Evolutionary conservation across 768 basidiomycete genomes (phyloP).

Genomic region (Kwoniella mangroviensis): DNA sequence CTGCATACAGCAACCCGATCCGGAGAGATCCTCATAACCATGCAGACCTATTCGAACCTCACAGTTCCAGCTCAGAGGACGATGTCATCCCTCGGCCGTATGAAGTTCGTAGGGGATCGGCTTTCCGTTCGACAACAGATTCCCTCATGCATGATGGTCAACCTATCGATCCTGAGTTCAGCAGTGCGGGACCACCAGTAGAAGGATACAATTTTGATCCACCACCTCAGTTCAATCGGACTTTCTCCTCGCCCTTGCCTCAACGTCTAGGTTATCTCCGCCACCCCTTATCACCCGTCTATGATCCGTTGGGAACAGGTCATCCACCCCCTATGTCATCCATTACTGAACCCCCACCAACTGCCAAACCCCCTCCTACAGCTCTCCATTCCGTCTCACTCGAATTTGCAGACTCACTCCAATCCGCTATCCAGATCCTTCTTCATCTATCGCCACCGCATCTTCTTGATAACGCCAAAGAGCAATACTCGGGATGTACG

Average conservation of each 20-base stretch:
- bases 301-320: conserved; percentile 18
- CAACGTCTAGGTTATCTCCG: conserved; percentile 75
- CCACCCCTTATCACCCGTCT: conserved; percentile 63
- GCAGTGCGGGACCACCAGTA: conserved; percentile 14
- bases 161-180: conserved; percentile 31
- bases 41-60: conserved; percentile 21
- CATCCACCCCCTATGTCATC: conserved; percentile 24
- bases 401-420: conserved; percentile 88
- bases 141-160: conserved; percentile 26
- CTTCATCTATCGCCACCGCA: conserved; percentile 88
- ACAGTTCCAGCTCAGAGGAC: conserved; percentile 28
- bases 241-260: conserved; percentile 78
- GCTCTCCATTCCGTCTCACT: conserved; percentile 65
- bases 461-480: conserved; percentile 86
- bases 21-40: conserved; percentile 32
- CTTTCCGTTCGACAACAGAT: conserved; percentile 22
- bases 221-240: conserved; percentile 70
- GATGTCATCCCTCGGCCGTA: neutral
- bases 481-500: conserved; percentile 88
- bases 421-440: conserved; percentile 87
- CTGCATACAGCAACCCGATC: conserved; percentile 9
- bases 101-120: conserved; percentile 9
- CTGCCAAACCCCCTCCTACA: conserved; percentile 21
- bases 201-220: conserved; percentile 25
- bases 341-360: conserved; percentile 20